These are phyloP conservation scores for Pseudocercospora cruenta DNA, from an alignment of 2,329 filamentous ascomycete genomes.

Conservation along the genomic window DNA sequence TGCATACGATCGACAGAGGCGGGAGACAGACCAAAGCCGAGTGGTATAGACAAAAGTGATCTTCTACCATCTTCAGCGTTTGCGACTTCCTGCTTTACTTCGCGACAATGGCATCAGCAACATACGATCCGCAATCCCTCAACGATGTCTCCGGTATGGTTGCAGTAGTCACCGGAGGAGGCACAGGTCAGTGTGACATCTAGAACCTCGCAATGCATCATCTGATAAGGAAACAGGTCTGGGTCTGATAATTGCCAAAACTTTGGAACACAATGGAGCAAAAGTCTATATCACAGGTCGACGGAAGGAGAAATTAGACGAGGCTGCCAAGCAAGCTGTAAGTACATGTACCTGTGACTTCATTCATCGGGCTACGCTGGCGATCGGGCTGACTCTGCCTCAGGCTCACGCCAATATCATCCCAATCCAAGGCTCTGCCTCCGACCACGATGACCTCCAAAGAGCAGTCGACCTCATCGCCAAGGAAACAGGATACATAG, in stretches of 20 bases:
- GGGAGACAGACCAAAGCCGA: not conserved
- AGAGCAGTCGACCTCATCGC: slow-evolving; percentile 48
- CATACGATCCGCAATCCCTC: slow-evolving; percentile 28
- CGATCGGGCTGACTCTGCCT: not conserved
- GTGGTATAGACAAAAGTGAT: not conserved
- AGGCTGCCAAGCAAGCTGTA: slow-evolving; percentile 42
- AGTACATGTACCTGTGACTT: slow-evolving; percentile 4
- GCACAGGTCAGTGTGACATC: slow-evolving; percentile 1
- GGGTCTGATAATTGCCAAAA: slow-evolving; percentile 43
- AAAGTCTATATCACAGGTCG: slow-evolving; percentile 53
- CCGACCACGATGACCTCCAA: slow-evolving; percentile 46
- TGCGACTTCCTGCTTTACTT: not conserved
- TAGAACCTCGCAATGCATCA: not conserved
- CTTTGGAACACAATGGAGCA: slow-evolving; percentile 47
- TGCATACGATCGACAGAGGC: not conserved
- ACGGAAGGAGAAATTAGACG: slow-evolving; percentile 45
- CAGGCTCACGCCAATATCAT: slow-evolving; percentile 42
- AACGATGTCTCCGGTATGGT: slow-evolving; percentile 36
- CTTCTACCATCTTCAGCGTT: not conserved
- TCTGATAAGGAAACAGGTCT: slow-evolving; percentile 30
- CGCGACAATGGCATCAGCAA: slow-evolving; percentile 24
- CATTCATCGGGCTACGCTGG: not conserved
- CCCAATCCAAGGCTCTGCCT: slow-evolving; percentile 50
- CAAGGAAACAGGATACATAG: slow-evolving; percentile 51
- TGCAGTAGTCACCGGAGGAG: slow-evolving; percentile 38